phyloP scores from a whole-genome alignment of 139 green algal species.

The Chlamydomonas schloesseri region DNA sequence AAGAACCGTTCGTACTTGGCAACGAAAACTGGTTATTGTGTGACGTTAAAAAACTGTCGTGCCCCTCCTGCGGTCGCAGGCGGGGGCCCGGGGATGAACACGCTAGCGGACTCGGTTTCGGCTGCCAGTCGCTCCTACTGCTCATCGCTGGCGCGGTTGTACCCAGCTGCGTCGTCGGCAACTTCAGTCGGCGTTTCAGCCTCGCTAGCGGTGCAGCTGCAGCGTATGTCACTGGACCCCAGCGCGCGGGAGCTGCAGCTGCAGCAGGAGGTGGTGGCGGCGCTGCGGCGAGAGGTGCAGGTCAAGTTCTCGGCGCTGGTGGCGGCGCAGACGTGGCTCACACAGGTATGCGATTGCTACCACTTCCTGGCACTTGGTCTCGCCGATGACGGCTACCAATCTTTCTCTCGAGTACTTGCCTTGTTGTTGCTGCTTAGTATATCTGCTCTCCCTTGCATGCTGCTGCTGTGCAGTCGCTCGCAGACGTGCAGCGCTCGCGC shows the following conservation, averaged over 20 bases:
- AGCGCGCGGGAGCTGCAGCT: neutral
- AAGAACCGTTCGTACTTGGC: neutral
- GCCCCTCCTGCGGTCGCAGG: too few species aligned
- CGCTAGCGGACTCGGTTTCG: neutral
- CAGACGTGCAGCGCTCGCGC: neutral
- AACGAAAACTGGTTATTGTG: neutral
- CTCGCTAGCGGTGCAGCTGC: neutral
- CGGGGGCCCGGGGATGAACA: too few species aligned
- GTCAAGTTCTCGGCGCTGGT: slow-evolving; percentile 18
- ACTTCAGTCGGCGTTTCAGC: neutral
- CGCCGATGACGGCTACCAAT: too few species aligned
- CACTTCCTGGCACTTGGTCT: too few species aligned
- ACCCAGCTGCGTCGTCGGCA: neutral
- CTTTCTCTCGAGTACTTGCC: too few species aligned
- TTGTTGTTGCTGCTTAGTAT: too few species aligned
- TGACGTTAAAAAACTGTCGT: too few species aligned
- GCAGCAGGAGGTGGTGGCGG: neutral
- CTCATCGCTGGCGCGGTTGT: neutral
- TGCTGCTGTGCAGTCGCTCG: neutral
- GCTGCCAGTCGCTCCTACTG: slow-evolving; percentile 1
- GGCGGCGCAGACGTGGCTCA: slow-evolving; percentile 34
- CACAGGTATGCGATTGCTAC: too few species aligned
- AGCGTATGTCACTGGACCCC: slow-evolving; percentile 20
- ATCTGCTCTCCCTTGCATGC: too few species aligned
- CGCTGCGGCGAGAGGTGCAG: slow-evolving; percentile 10